Evolutionary conservation across 2,329 filamentous ascomycete species (phyloP).

Genomic region (Epichloe sp.): DNA sequence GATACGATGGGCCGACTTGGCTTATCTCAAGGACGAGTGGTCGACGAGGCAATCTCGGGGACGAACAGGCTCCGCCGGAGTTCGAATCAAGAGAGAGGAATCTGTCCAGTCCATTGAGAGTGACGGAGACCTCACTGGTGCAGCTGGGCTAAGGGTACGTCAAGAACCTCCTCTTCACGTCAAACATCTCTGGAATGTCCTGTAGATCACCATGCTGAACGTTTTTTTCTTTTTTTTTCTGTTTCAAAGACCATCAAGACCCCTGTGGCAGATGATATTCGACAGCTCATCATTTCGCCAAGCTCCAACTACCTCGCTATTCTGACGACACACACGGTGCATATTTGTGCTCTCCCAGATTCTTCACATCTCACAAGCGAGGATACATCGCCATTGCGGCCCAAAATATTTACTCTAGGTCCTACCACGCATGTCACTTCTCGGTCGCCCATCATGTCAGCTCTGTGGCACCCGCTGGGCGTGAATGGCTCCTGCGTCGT

Average conservation of each 20-base stretch:
- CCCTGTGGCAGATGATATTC: conserved; percentile 65
- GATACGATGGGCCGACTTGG: conserved; percentile 81
- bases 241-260: conserved; percentile 54
- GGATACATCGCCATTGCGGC: conserved; percentile 56
- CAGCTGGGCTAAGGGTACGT: conserved; percentile 22
- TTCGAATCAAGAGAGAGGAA: conserved; percentile 36
- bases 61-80: conserved; percentile 16
- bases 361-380: conserved; percentile 58
- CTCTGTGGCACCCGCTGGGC: conserved; percentile 85
- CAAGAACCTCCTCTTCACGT: not conserved
- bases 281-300: conserved; percentile 74
- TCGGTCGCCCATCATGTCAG: conserved; percentile 65
- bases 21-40: conserved; percentile 56
- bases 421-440: conserved; percentile 85
- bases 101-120: conserved; percentile 25
- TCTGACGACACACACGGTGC: conserved; percentile 74
- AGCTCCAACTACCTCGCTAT: conserved; percentile 72
- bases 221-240: not conserved
- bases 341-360: conserved; percentile 77
- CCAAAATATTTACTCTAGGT: conserved; percentile 83
- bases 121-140: conserved; percentile 14
- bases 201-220: conserved; percentile 1
- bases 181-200: not conserved
- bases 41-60: conserved; percentile 16
- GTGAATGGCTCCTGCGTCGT: conserved; percentile 70